Conservation (phyloP, 164 flowering plant species). For the Kingdonia uniflora region DNA sequence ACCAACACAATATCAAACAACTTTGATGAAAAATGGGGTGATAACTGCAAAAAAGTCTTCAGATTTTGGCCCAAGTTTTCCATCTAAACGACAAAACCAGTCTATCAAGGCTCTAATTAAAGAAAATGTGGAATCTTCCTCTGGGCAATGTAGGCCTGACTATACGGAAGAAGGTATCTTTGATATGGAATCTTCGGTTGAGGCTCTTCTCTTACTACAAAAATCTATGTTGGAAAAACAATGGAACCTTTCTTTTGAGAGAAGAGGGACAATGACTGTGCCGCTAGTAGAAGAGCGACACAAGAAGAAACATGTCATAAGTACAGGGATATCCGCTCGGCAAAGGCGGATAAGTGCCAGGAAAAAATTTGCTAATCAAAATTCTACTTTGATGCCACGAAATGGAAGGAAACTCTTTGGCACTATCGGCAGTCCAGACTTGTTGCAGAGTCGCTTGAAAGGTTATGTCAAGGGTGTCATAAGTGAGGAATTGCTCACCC, state of each 20-base stretch:
- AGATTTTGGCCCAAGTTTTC: conserved; percentile 30
- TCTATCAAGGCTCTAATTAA: conserved; percentile 47
- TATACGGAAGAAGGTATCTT: conserved; percentile 27
- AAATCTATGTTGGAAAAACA: conserved; percentile 92
- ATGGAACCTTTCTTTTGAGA: conserved; percentile 65
- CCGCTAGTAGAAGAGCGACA: conserved; percentile 17
- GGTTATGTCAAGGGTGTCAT: conserved; percentile 70
- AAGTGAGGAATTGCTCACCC: conserved; percentile 63
- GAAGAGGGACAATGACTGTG: conserved; percentile 11
- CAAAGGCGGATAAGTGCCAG: conserved; percentile 44
- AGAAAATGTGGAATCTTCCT: conserved; percentile 37
- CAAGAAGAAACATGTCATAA: conserved; percentile 32
- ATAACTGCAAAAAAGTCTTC: conserved; percentile 43
- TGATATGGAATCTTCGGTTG: conserved; percentile 42
- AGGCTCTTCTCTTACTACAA: conserved; percentile 74
- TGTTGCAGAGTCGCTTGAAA: conserved; percentile 42
- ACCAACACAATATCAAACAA: conserved; percentile 18
- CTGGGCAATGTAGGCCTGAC: conserved; percentile 22
- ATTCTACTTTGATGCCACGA: conserved; percentile 7
- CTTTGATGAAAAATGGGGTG: conserved; percentile 26
- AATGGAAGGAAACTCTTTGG: conserved; percentile 23
- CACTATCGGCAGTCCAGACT: conserved; percentile 41
- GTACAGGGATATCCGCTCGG: conserved; percentile 83
- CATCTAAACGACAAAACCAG: conserved; percentile 27
- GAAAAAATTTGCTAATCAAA: conserved; percentile 22